These are phyloP conservation scores for Colletotrichum filicis DNA, from an alignment of 2,329 filamentous ascomycete genomes.

Conservation along the genomic window DNA sequence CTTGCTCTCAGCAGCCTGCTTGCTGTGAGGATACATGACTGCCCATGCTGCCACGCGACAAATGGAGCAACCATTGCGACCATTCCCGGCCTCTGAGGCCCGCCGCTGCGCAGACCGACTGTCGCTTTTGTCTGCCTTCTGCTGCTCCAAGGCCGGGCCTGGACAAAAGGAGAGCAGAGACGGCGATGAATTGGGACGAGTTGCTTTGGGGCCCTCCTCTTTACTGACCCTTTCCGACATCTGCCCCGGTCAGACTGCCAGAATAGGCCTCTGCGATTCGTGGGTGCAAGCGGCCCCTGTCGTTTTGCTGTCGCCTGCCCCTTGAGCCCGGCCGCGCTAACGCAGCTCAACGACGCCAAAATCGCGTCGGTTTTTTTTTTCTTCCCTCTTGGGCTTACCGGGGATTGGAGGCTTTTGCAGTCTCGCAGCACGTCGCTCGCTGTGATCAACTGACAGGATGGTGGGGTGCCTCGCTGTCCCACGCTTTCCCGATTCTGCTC, in stretches of 20 bases:
- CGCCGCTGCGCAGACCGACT: constrained; percentile 17
- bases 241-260: constrained; percentile 9
- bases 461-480: constrained; percentile 16
- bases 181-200: constrained; percentile 21
- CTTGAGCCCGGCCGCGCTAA: constrained; percentile 30
- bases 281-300: constrained; percentile 34
- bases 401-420: not conserved
- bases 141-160: constrained; percentile 14
- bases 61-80: constrained; percentile 35
- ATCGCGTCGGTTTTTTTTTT: constrained; percentile 6
- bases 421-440: not conserved
- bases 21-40: not conserved
- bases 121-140: constrained; percentile 7
- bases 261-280: constrained; percentile 26
- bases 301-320: constrained; percentile 8
- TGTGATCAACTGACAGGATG: constrained; percentile 23
- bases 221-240: constrained; percentile 15
- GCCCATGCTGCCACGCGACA: constrained; percentile 29
- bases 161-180: constrained; percentile 21
- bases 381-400: constrained; percentile 1
- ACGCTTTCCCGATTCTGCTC: constrained; percentile 21
- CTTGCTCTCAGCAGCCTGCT: not conserved
- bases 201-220: not conserved
- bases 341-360: constrained; percentile 28
- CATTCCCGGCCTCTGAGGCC: constrained; percentile 4